phyloP scores from a whole-genome alignment of 2,329 filamentous ascomycete species.

The Alternaria sp. region DNA sequence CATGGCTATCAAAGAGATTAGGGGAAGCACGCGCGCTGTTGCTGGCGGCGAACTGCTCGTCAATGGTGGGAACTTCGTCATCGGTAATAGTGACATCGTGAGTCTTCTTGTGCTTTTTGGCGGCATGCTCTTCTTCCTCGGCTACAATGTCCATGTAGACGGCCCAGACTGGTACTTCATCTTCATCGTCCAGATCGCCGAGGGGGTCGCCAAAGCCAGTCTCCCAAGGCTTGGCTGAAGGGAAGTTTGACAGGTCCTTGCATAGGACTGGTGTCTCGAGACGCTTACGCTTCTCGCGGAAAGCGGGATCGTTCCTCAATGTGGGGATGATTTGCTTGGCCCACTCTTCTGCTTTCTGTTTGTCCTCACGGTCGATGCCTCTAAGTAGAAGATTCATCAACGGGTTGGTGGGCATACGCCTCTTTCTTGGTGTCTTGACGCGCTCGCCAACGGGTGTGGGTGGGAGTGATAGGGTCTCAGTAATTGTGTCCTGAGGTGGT shows the following conservation, averaged over 20 bases:
- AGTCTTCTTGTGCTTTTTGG: conserved; percentile 35
- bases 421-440: conserved; percentile 25
- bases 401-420: conserved; percentile 20
- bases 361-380: conserved; percentile 31
- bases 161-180: conserved; percentile 42
- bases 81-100: conserved; percentile 20
- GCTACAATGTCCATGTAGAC: conserved; percentile 37
- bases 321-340: conserved; percentile 31
- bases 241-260: conserved; percentile 39
- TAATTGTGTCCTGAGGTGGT: conserved; percentile 27
- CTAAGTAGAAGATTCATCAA: conserved; percentile 29
- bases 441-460: conserved; percentile 42
- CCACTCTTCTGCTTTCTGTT: conserved; percentile 36
- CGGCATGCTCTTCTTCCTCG: conserved; percentile 29
- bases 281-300: conserved; percentile 41
- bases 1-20: conserved; percentile 33
- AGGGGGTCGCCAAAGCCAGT: conserved; percentile 40
- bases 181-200: conserved; percentile 38
- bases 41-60: conserved; percentile 25
- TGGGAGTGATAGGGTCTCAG: conserved; percentile 33
- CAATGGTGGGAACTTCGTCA: conserved; percentile 31
- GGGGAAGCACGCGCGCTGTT: conserved; percentile 6
- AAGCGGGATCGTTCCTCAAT: conserved; percentile 26
- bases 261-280: conserved; percentile 36
- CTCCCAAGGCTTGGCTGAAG: conserved; percentile 44